Evolutionary conservation across 2,329 filamentous ascomycete genomes (phyloP).

Genomic region (Microcera coccophila): DNA sequence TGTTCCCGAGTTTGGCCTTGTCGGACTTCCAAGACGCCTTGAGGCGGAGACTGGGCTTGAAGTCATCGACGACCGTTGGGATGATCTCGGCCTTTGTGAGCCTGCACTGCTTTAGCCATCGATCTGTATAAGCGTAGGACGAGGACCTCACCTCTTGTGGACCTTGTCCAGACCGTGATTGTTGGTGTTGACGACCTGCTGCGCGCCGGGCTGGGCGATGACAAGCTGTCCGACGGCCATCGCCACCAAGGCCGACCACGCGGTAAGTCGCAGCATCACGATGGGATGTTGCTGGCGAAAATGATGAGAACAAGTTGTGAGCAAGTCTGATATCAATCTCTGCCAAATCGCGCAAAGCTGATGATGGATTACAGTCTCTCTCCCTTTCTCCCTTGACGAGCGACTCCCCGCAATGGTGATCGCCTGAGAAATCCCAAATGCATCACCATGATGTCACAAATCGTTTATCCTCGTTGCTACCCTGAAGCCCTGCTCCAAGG

Average conservation of each 20-base stretch:
- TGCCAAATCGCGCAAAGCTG: too few species aligned
- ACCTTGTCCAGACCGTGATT: constrained; percentile 1
- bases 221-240: not conserved
- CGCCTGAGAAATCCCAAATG: too few species aligned
- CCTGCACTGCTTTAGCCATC: not conserved
- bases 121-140: not conserved
- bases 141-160: constrained; percentile 6
- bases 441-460: too few species aligned
- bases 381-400: too few species aligned
- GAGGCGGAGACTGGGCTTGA: constrained; percentile 12
- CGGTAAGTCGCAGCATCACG: not conserved
- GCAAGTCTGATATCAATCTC: too few species aligned
- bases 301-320: too few species aligned
- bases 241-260: not conserved
- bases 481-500: too few species aligned
- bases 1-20: constrained; percentile 16
- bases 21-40: constrained; percentile 13
- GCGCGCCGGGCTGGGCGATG: not conserved
- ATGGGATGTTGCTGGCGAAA: too few species aligned
- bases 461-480: too few species aligned
- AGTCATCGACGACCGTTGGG: constrained; percentile 18
- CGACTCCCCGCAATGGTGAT: too few species aligned
- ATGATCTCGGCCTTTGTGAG: constrained; percentile 14
- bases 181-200: not conserved
- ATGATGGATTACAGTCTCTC: too few species aligned